phyloP scores from a whole-genome alignment of 768 basidiomycete genomes.

The Tricholoma bakamatsutake region DNA sequence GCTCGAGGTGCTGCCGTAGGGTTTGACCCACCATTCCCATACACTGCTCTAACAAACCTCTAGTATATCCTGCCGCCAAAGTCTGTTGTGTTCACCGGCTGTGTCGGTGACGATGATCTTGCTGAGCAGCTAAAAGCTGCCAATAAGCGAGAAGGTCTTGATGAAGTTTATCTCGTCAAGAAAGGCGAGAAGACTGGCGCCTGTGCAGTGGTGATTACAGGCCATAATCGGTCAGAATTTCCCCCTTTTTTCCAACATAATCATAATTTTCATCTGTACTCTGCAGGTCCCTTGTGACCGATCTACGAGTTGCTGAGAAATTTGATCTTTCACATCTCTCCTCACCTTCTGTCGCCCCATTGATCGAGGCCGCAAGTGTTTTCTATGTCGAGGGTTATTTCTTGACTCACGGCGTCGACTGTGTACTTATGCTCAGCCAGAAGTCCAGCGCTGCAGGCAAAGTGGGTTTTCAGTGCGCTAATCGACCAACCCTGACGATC shows the following conservation, averaged over 20 bases:
- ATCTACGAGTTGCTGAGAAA: conserved; percentile 83
- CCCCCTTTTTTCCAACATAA: background rate
- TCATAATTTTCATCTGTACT: background rate
- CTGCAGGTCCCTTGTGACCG: conserved; percentile 84
- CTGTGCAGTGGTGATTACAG: conserved; percentile 93
- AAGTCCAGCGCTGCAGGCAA: conserved; percentile 73
- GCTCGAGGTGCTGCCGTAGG: conserved; percentile 94
- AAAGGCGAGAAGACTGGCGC: conserved; percentile 89
- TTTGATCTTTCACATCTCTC: conserved; percentile 79
- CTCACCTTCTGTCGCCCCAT: conserved; percentile 65
- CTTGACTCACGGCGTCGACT: conserved; percentile 84
- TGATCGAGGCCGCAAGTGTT: conserved; percentile 75
- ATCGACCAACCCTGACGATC: conserved; percentile 1
- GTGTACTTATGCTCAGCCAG: conserved; percentile 68
- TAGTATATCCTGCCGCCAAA: conserved; percentile 87
- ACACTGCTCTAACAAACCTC: background rate
- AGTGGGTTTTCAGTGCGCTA: conserved; percentile 32
- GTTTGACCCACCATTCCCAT: conserved; percentile 4
- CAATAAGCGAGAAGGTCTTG: conserved; percentile 88
- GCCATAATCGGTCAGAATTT: conserved; percentile 70
- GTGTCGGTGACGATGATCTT: conserved; percentile 90
- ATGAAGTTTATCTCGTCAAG: conserved; percentile 85
- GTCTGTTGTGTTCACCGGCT: conserved; percentile 92
- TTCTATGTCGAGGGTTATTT: conserved; percentile 98
- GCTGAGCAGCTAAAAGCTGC: conserved; percentile 84